Evolutionary conservation across 352 stramenopile species (phyloP).

Genomic region (Pythium apleroticum): DNA sequence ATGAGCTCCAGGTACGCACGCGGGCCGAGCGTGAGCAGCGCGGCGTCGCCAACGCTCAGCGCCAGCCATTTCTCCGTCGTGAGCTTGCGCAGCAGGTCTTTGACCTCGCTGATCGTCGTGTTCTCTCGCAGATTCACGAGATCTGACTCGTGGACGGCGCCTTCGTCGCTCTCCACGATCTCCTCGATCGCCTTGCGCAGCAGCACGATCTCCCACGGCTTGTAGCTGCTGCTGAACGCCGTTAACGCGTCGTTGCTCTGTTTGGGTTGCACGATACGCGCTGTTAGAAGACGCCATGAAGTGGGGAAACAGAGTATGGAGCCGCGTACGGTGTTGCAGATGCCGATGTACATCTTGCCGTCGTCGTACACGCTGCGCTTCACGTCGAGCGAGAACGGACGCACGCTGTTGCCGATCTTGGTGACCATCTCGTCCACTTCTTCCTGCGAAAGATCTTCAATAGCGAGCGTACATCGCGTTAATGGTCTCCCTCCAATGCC

Average conservation of each 20-base stretch:
- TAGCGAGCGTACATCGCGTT: neutral
- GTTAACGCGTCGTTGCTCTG: constrained; percentile 80
- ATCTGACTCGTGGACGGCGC: constrained; percentile 58
- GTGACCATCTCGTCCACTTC: constrained; percentile 73
- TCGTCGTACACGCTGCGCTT: constrained; percentile 79
- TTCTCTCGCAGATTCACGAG: constrained; percentile 76
- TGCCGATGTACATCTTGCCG: constrained; percentile 75
- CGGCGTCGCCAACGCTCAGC: constrained; percentile 37
- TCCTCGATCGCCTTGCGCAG: constrained; percentile 79
- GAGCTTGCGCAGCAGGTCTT: constrained; percentile 64
- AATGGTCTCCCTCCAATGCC: neutral
- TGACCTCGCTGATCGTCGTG: constrained; percentile 62
- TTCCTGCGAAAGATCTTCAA: constrained; percentile 42
- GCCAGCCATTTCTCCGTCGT: constrained; percentile 70
- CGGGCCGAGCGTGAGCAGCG: constrained; percentile 59
- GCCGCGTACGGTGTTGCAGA: constrained; percentile 71
- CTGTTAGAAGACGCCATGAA: neutral
- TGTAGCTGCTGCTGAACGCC: constrained; percentile 71
- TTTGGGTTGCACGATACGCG: neutral
- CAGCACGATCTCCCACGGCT: constrained; percentile 84
- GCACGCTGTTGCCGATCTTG: constrained; percentile 56
- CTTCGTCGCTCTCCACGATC: constrained; percentile 78
- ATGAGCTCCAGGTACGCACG: constrained; percentile 74
- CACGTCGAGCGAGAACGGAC: constrained; percentile 69
- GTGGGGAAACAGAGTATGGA: neutral